phyloP scores from a whole-genome alignment of 495 filamentous ascomycete genomes.

The Penicillium fimorum region DNA sequence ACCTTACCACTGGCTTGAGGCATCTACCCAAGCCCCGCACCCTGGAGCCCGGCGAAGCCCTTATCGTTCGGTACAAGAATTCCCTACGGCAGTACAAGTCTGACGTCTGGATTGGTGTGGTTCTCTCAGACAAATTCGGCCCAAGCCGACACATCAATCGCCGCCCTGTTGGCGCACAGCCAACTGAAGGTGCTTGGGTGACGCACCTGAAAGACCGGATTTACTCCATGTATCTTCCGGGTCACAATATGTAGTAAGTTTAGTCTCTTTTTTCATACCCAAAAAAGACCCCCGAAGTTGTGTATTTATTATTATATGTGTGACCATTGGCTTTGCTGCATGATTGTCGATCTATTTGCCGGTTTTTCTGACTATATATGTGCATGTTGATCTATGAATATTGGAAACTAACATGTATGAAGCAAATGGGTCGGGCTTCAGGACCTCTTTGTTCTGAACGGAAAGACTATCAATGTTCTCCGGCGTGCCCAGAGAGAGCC shows the following conservation, averaged over 20 bases:
- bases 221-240: constrained; percentile 22
- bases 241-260: constrained; percentile 24
- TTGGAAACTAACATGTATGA: not conserved
- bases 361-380: not conserved
- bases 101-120: constrained; percentile 21
- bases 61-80: constrained; percentile 22
- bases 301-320: not conserved
- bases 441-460: constrained; percentile 13
- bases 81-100: constrained; percentile 7
- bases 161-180: constrained; percentile 9
- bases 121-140: constrained; percentile 9
- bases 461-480: constrained; percentile 1
- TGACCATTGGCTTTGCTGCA: not conserved
- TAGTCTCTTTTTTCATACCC: constrained; percentile 1
- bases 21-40: not conserved
- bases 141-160: constrained; percentile 1
- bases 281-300: not conserved
- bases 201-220: constrained; percentile 6
- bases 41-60: constrained; percentile 11
- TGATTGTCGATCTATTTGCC: not conserved
- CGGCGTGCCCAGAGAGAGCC: not conserved
- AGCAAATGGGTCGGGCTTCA: constrained; percentile 11
- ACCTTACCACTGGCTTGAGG: not conserved
- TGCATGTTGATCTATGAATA: not conserved
- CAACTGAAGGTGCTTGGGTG: constrained; percentile 9